Conservation (phyloP, 345 rosid species). For the Noccaea caerulescens region DNA sequence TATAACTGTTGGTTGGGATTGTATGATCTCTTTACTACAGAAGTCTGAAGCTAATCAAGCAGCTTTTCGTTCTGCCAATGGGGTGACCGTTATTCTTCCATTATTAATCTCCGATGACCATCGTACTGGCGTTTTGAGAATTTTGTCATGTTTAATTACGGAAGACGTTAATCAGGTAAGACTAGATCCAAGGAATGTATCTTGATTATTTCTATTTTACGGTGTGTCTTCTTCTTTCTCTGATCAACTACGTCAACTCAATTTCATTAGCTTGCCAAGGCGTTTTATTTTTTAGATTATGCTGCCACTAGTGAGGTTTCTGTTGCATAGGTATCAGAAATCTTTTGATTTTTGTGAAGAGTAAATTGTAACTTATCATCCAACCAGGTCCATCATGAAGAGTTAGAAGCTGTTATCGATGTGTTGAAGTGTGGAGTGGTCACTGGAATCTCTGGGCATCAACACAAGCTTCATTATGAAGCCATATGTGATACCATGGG, state of each 20-base stretch:
- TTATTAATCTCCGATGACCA: constrained; percentile 74
- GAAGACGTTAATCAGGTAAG: constrained; percentile 83
- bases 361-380: constrained; percentile 24
- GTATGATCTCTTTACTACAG: constrained; percentile 83
- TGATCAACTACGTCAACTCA: constrained; percentile 18
- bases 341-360: constrained; percentile 5
- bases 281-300: constrained; percentile 11
- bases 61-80: constrained; percentile 82
- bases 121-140: constrained; percentile 82
- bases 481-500: constrained; percentile 92
- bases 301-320: constrained; percentile 12
- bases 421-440: constrained; percentile 91
- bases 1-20: constrained; percentile 87
- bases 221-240: constrained; percentile 16
- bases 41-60: constrained; percentile 82
- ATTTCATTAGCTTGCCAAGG: constrained; percentile 24
- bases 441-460: constrained; percentile 73
- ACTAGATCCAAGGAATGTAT: constrained; percentile 7
- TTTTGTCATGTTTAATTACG: constrained; percentile 83
- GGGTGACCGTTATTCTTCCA: constrained; percentile 75
- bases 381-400: constrained; percentile 83
- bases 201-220: constrained; percentile 12
- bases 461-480: constrained; percentile 71
- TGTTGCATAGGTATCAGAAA: constrained; percentile 9
- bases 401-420: constrained; percentile 77